Percentiles rank a stretch among this genome's conserved stretches.
phyloP scores from a whole-genome alignment of 768 basidiomycete genomes.

The Naganishia kalamii region DNA sequence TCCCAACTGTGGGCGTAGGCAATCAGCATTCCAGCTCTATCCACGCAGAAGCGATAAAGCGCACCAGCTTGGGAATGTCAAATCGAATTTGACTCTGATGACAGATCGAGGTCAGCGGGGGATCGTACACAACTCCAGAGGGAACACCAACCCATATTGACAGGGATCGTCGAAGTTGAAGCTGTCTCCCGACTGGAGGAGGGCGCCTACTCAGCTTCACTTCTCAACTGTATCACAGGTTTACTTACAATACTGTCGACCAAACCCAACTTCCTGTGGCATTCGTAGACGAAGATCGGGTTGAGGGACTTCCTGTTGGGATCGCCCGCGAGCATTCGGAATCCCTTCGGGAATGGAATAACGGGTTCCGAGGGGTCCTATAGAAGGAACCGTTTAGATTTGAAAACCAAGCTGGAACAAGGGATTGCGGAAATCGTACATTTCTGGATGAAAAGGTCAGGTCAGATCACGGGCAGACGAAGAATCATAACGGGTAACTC shows the following conservation, averaged over 20 bases:
- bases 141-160: slow-evolving; percentile 33
- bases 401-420: background rate
- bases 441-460: background rate
- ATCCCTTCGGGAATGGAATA: slow-evolving; percentile 37
- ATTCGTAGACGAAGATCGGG: background rate
- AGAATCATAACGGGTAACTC: background rate
- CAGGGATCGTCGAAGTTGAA: slow-evolving; percentile 34
- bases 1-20: slow-evolving; percentile 40
- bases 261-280: background rate
- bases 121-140: background rate
- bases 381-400: background rate
- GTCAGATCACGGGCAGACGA: background rate
- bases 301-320: slow-evolving; percentile 31
- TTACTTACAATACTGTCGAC: background rate
- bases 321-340: slow-evolving; percentile 38
- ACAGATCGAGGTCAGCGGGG: background rate
- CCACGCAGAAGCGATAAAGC: background rate
- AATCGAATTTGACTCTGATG: background rate
- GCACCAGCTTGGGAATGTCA: background rate
- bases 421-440: background rate
- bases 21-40: background rate
- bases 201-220: background rate
- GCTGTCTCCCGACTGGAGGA: background rate
- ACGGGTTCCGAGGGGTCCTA: slow-evolving; percentile 20
- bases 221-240: background rate